These are phyloP conservation scores for Phytophthora rubi DNA, from an alignment of 352 stramenopile genomes.

Conservation along the genomic window DNA sequence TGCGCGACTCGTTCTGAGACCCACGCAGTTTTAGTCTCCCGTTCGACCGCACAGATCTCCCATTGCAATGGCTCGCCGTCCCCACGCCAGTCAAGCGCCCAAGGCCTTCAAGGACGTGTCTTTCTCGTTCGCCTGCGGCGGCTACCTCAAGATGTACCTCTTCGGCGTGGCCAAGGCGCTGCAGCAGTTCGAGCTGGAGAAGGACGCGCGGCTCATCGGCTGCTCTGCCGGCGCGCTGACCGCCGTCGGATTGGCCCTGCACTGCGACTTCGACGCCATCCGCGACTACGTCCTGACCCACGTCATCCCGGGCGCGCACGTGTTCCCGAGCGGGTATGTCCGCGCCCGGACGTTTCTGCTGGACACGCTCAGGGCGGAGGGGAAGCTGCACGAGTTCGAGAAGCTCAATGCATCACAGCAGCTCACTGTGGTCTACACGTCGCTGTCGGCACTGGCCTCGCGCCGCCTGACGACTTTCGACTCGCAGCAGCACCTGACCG, in stretches of 20 bases:
- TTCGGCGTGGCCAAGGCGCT: slow-evolving; percentile 89
- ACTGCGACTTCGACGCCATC: slow-evolving; percentile 80
- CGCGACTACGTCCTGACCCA: slow-evolving; percentile 60
- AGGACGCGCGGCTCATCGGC: slow-evolving; percentile 69
- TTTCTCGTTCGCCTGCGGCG: slow-evolving; percentile 89
- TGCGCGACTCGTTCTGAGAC: slow-evolving; percentile 6
- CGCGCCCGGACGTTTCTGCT: slow-evolving; percentile 68
- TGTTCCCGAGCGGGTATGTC: slow-evolving; percentile 56
- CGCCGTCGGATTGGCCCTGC: slow-evolving; percentile 71
- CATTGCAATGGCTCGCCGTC: slow-evolving; percentile 12
- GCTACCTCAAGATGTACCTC: slow-evolving; percentile 91
- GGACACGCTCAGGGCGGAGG: slow-evolving; percentile 47
- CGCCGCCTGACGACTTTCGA: slow-evolving; percentile 70
- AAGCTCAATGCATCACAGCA: slow-evolving; percentile 57
- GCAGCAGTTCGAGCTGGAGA: slow-evolving; percentile 73
- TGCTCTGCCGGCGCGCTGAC: slow-evolving; percentile 80
- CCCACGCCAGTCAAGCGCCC: slow-evolving; percentile 1
- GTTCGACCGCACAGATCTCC: neutral
- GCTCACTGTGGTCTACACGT: slow-evolving; percentile 77
- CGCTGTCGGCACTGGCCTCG: slow-evolving; percentile 64
- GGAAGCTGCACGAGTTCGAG: slow-evolving; percentile 52
- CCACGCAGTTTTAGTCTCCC: slow-evolving; percentile 25
- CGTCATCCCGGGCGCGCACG: slow-evolving; percentile 65
- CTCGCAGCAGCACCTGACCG: slow-evolving; percentile 60
- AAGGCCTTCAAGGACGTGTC: slow-evolving; percentile 37